A percentile compares a stretch with the other conserved stretches of the same genome.
Conservation (phyloP, 805 yeast species). For the Grigorovia transvaalensis region DNA sequence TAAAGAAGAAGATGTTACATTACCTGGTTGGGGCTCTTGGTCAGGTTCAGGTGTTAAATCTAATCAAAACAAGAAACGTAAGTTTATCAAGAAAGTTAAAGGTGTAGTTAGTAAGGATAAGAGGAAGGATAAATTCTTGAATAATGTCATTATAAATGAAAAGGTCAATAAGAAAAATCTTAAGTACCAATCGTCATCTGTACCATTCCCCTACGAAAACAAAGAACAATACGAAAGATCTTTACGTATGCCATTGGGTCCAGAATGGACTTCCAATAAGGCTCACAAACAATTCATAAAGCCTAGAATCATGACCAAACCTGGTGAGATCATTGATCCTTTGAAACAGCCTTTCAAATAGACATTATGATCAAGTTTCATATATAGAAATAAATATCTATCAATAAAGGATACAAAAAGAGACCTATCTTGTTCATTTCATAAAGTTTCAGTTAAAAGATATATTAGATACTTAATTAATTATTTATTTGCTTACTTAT, state of each 20-base stretch:
- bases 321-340: constrained; percentile 87
- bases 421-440: not conserved
- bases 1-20: constrained; percentile 68
- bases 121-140: constrained; percentile 66
- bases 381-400: not conserved
- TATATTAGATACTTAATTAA: not conserved
- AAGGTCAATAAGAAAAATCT: constrained; percentile 70
- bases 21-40: constrained; percentile 99
- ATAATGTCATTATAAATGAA: constrained; percentile 85
- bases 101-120: constrained; percentile 66
- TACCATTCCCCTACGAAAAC: constrained; percentile 90
- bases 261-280: constrained; percentile 86
- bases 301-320: constrained; percentile 79
- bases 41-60: constrained; percentile 53
- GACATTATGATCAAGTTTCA: not conserved
- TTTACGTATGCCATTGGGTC: constrained; percentile 91
- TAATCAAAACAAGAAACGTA: constrained; percentile 41
- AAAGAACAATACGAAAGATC: constrained; percentile 92
- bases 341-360: constrained; percentile 69
- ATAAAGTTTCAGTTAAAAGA: not conserved
- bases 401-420: not conserved
- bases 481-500: not conserved
- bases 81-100: constrained; percentile 56
- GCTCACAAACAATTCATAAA: constrained; percentile 81
- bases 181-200: constrained; percentile 80